Base-by-base conservation (phyloP, 2,329 filamentous ascomycete species). In the Venturia effusa region DNA sequence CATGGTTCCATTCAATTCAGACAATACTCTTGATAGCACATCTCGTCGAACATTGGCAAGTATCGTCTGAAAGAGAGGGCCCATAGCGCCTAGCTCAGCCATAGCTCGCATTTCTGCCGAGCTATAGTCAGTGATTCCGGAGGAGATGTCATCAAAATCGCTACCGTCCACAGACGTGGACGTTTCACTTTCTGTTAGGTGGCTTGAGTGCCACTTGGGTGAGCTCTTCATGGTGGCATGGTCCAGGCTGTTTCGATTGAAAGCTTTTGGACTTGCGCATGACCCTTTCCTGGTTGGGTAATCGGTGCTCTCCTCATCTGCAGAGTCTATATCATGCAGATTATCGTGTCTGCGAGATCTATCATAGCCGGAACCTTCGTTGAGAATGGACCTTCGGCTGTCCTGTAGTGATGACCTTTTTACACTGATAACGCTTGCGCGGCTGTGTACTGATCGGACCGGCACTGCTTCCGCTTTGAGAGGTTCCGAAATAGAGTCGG, bases 61-160 rank as follows among this genome's bases (percentile, higher is more conserved):
- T 19, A 51, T 32, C 4, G 34, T 55, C 19, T 63, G 61, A 11
- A 63, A 48, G 32, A 63, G 30, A 34, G 40, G 61, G n/a, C 61
- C 61, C 45, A 63, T 55, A 22, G 24, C 37, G 27, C 32, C 40
- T 24, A 48, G 32, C 22, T 57, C 45, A 40, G 45, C 24, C 45
- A 63, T 40, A 27, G 45, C 40, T 32, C 51, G 34, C 34, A 63
- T 57, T 37, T 55, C 51, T 32, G 45, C 61, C 6, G 45, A 45
- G 17, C 40, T 63, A 32, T 63, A 59, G 48, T 63, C 61, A n/a
- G 61, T 55, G 17, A 63, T 63, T 15, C 61, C 61, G n/a, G 61
- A 63, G 6, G 61, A 63, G 24, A 37, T 34, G 30, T 54, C 61
- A 57, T 51, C 61, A 32, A 55, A 63, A 51, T 63, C 61, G 40